These are phyloP conservation scores for Xylariomycetidae sp. DNA, from an alignment of 2,329 filamentous ascomycete species.

Conservation along the genomic window DNA sequence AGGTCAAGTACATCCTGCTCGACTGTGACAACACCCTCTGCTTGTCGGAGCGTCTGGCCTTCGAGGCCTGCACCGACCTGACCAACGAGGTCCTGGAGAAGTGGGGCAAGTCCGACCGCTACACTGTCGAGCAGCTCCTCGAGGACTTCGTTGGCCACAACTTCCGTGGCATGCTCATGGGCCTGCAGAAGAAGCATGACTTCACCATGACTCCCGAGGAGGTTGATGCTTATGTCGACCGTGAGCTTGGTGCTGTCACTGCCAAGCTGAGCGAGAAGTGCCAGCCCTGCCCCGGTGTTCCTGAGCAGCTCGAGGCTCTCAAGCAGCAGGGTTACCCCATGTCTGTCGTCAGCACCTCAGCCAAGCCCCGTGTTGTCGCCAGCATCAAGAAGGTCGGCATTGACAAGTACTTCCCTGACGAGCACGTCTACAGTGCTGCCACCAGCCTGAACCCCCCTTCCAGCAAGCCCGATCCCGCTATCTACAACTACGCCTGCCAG, in stretches of 20 bases:
- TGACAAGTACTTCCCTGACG: slow-evolving; percentile 60
- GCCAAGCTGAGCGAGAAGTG: slow-evolving; percentile 59
- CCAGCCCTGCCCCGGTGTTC: slow-evolving; percentile 53
- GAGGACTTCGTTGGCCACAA: slow-evolving; percentile 72
- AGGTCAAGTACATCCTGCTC: slow-evolving; percentile 58
- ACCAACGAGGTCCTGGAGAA: slow-evolving; percentile 67
- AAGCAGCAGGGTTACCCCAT: slow-evolving; percentile 54
- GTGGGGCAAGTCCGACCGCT: slow-evolving; percentile 53
- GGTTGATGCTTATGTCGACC: slow-evolving; percentile 57
- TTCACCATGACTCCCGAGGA: slow-evolving; percentile 58
- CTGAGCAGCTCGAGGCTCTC: slow-evolving; percentile 53
- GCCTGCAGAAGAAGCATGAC: slow-evolving; percentile 61
- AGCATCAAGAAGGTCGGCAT: slow-evolving; percentile 63
- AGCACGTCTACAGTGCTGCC: slow-evolving; percentile 66
- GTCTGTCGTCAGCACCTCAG: slow-evolving; percentile 65
- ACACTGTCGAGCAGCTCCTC: slow-evolving; percentile 63
- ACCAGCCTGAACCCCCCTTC: slow-evolving; percentile 62
- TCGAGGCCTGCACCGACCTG: slow-evolving; percentile 69
- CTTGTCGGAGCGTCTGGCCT: slow-evolving; percentile 67
- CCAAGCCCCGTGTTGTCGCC: slow-evolving; percentile 61
- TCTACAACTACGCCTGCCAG: slow-evolving; percentile 65
- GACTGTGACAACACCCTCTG: slow-evolving; percentile 71
- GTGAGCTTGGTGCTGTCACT: slow-evolving; percentile 65
- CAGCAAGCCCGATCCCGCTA: slow-evolving; percentile 68
- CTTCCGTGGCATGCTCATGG: slow-evolving; percentile 70